Evolutionary conservation across 768 basidiomycete genomes (phyloP).

Genomic region (Tricholoma sp.): DNA sequence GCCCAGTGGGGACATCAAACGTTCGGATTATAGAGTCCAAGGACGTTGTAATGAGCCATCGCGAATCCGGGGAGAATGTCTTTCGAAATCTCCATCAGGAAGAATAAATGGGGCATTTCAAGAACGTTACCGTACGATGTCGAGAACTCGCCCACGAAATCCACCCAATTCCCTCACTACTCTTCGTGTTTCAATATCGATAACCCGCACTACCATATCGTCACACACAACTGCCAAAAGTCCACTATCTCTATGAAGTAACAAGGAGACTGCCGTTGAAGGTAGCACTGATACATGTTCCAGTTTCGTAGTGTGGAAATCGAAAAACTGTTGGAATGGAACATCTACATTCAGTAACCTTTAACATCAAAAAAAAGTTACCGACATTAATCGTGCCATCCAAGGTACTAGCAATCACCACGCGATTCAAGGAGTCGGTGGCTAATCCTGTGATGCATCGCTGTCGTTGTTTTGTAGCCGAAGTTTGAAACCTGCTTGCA

Average conservation of each 20-base stretch:
- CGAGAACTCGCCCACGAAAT: conserved; percentile 80
- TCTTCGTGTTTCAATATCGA: conserved; percentile 87
- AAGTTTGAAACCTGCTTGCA: conserved; percentile 35
- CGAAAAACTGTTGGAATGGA: conserved; percentile 70
- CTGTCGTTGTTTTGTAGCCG: conserved; percentile 34
- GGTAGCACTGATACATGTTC: conserved; percentile 63
- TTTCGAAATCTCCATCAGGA: conserved; percentile 23
- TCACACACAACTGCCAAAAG: conserved; percentile 82
- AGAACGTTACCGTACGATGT: conserved; percentile 54
- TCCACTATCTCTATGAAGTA: conserved; percentile 80
- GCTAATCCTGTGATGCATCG: conserved; percentile 77
- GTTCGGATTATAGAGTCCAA: conserved; percentile 91
- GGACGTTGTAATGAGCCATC: conserved; percentile 88
- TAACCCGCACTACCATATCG: conserved; percentile 76
- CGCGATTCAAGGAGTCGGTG: conserved; percentile 78
- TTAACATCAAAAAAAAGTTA: conserved; percentile 11
- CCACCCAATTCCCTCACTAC: conserved; percentile 88
- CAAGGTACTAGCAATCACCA: conserved; percentile 77
- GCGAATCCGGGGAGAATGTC: conserved; percentile 93
- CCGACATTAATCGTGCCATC: conserved; percentile 88
- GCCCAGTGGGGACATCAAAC: conserved; percentile 91
- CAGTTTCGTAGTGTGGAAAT: conserved; percentile 84
- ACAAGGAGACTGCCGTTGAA: conserved; percentile 63
- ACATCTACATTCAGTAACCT: neutral
- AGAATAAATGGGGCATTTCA: neutral